Percentiles rank a stretch among this genome's conserved stretches.
Evolutionary conservation across 441 rosid species (phyloP).

Genomic region (Theobroma grandiflorum): DNA sequence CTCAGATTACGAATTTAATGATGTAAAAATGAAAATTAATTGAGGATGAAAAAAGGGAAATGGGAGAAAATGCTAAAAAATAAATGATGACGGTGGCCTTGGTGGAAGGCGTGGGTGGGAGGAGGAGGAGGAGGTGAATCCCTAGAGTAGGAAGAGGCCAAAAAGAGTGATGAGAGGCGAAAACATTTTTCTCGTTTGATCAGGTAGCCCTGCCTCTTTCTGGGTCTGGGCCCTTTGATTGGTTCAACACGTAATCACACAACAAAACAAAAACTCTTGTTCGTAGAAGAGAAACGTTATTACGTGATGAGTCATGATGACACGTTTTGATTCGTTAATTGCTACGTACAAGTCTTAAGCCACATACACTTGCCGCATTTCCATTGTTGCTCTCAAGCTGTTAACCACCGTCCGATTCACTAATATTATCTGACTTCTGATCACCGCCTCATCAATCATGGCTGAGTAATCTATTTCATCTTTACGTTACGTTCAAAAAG

Average conservation of each 20-base stretch:
- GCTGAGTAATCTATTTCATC: too few species aligned
- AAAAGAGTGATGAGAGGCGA: conserved; percentile 33
- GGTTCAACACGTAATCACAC: conserved; percentile 21
- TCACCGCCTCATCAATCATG: too few species aligned
- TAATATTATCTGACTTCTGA: too few species aligned
- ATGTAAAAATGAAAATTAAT: neutral
- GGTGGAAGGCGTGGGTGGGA: conserved; percentile 34
- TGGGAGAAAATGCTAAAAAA: conserved; percentile 21
- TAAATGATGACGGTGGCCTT: conserved; percentile 39
- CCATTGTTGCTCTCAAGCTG: too few species aligned
- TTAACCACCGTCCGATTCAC: too few species aligned
- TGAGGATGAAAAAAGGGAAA: neutral
- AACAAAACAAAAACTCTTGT: conserved; percentile 17
- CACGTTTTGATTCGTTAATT: neutral
- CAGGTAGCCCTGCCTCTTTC: neutral
- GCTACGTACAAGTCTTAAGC: too few species aligned
- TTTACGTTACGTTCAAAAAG: too few species aligned
- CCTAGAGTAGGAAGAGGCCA: conserved; percentile 29
- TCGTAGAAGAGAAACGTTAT: conserved; percentile 19
- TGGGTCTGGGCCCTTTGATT: neutral
- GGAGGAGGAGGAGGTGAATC: conserved; percentile 29
- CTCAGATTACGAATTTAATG: too few species aligned
- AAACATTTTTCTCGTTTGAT: conserved; percentile 46
- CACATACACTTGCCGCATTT: neutral
- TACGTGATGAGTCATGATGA: conserved; percentile 21